Conservation (phyloP, 129 eudicot species). For the Calendula officinalis region DNA sequence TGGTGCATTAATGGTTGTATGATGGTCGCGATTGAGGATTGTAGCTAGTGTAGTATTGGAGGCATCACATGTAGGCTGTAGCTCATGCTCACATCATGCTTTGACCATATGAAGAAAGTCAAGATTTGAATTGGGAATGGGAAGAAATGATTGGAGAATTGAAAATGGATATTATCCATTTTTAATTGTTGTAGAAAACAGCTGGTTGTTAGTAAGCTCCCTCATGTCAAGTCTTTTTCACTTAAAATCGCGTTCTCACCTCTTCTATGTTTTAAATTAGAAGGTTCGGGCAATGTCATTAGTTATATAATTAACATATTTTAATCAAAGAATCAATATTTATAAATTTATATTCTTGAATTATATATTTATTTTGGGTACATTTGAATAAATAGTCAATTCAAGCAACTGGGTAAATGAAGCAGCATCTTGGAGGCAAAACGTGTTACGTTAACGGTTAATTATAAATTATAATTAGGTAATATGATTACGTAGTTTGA, state of each 20-base stretch:
- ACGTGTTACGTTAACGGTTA: no score
- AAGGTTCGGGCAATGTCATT: background rate
- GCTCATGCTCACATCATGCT: constrained; percentile 25
- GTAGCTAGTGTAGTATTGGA: no score
- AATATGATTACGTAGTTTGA: no score
- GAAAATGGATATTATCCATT: constrained; percentile 24
- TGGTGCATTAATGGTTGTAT: constrained; percentile 8
- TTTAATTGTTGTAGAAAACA: constrained; percentile 24
- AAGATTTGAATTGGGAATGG: constrained; percentile 17
- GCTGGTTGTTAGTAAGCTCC: constrained; percentile 36
- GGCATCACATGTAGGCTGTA: background rate
- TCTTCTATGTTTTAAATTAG: background rate
- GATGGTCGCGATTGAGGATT: no score
- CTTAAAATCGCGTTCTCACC: constrained; percentile 15
- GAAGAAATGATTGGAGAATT: constrained; percentile 24
- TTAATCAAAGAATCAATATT: no score
- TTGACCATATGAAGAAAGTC: constrained; percentile 21
- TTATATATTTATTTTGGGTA: no score
- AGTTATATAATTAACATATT: background rate
- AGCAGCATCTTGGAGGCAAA: no score
- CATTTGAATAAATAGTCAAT: no score
- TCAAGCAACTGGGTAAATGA: no score
- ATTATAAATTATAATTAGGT: no score
- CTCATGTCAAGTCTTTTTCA: constrained; percentile 18
- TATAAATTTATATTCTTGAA: no score